Conservation (phyloP, 2,329 filamentous ascomycete genomes). For the Dryadomyces quercus-mongolicae region DNA sequence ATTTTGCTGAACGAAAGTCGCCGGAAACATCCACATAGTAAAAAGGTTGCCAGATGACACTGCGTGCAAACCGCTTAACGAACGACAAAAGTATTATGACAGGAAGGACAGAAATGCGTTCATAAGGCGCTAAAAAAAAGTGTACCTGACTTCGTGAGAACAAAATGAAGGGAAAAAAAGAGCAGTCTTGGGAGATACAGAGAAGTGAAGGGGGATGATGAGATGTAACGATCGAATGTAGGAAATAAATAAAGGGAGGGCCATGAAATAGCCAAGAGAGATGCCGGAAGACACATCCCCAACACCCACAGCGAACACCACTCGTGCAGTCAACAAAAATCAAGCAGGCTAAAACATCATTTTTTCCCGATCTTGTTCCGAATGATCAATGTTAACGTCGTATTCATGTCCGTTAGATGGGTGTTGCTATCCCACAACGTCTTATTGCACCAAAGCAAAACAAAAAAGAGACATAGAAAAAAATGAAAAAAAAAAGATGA, state of each 20-base stretch:
- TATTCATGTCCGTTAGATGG: background rate
- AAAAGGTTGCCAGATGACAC: too few species aligned
- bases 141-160: background rate
- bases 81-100: background rate
- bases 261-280: too few species aligned
- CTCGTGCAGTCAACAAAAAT: background rate
- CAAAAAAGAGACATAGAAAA: background rate
- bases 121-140: background rate
- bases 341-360: background rate
- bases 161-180: background rate
- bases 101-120: background rate
- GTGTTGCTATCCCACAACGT: background rate
- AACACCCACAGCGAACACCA: background rate
- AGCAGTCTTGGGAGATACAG: background rate
- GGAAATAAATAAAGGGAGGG: background rate
- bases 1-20: too few species aligned
- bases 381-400: background rate
- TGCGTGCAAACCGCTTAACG: background rate
- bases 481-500: background rate
- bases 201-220: background rate
- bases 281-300: too few species aligned
- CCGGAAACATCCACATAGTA: too few species aligned
- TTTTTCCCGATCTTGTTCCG: background rate
- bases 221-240: background rate
- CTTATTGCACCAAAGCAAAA: background rate